Base-by-base conservation (phyloP, 1,284 basidiomycete genomes). In the Apiotrichum sp. region DNA sequence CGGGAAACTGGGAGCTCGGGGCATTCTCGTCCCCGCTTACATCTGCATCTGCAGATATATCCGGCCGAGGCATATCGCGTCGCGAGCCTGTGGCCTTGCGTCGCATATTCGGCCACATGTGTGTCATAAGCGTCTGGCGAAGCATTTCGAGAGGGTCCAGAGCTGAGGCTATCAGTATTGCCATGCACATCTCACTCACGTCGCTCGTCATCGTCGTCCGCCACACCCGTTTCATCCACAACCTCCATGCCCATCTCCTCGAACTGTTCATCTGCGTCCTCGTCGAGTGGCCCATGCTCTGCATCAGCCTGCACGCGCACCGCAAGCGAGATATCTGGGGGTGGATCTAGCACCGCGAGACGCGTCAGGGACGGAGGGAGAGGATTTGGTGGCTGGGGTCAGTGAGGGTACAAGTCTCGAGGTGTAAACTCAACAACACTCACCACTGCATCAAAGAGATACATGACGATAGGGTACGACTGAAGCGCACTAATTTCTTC, bases 121-220 rank as follows among this genome's bases (percentile, higher is more conserved):
- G 72, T n/a, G 72, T 73, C 62, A 66, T 65, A n/a, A 74, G 62
- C 32, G 71, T 73, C 51, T 73, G 70, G 9, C 71, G 61, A 3
- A 73, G 57, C 1, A 49, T 59, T 14, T 74, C 70, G 39, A 70
- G 57, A 1, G 68, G 64, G 35, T 63, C 58, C 7, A 73, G 57
- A 1, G 69, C 69, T 73, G 47, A 4, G 7, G 50, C 58, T 45
- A 64, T 58, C 22, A 22, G 22, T 22, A 22, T 22, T 22, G 22
- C 22, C 22, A 22, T 22, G 22, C 22, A 22, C 22, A 22, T 22
- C 22, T 22, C 11, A 47, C 72, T 64, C 57, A 74, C 70, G 71
- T 42, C 70, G 47, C 55, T 71, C 71, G 50, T 73, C 71, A 41
- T 72, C 68, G 9, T 71, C 71, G n/a, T 72, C 68, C 5, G 64